These are phyloP conservation scores for Caloboletus inedulis DNA, from an alignment of 1,284 basidiomycete genomes.

Conservation along the genomic window DNA sequence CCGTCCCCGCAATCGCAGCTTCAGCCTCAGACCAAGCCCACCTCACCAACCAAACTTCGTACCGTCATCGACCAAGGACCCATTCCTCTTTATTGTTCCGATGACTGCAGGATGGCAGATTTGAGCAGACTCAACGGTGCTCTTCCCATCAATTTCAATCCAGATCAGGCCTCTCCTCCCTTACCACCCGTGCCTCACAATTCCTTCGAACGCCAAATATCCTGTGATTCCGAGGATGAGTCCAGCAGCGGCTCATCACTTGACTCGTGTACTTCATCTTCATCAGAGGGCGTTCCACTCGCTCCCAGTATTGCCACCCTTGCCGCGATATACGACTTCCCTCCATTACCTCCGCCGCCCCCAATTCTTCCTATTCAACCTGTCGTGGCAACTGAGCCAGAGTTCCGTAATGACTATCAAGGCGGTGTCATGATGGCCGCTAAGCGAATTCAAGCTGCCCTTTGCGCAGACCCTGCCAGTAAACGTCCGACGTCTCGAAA, in stretches of 20 bases:
- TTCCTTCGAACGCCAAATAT: slow-evolving; percentile 31
- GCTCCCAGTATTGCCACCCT: slow-evolving; percentile 50
- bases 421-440: slow-evolving; percentile 67
- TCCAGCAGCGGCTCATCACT: slow-evolving; percentile 40
- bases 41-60: slow-evolving; percentile 44
- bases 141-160: slow-evolving; percentile 46
- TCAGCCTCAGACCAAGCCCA: slow-evolving; percentile 26
- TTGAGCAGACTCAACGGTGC: slow-evolving; percentile 41
- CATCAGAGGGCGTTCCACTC: slow-evolving; percentile 28
- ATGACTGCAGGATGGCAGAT: slow-evolving; percentile 64
- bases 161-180: slow-evolving; percentile 39
- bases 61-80: slow-evolving; percentile 73
- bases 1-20: slow-evolving; percentile 22
- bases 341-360: slow-evolving; percentile 50
- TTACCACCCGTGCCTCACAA: slow-evolving; percentile 41
- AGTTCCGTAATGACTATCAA: slow-evolving; percentile 42
- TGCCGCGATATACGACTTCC: slow-evolving; percentile 52
- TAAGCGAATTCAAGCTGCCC: slow-evolving; percentile 49
- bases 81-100: slow-evolving; percentile 75
- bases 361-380: slow-evolving; percentile 36
- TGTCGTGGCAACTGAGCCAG: slow-evolving; percentile 16
- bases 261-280: slow-evolving; percentile 37
- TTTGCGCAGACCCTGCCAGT: slow-evolving; percentile 40
- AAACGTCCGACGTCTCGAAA: slow-evolving; percentile 29
- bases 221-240: slow-evolving; percentile 41